These are phyloP conservation scores for Jamesozyma jinghongensis DNA, from an alignment of 805 yeast species.

Conservation along the genomic window DNA sequence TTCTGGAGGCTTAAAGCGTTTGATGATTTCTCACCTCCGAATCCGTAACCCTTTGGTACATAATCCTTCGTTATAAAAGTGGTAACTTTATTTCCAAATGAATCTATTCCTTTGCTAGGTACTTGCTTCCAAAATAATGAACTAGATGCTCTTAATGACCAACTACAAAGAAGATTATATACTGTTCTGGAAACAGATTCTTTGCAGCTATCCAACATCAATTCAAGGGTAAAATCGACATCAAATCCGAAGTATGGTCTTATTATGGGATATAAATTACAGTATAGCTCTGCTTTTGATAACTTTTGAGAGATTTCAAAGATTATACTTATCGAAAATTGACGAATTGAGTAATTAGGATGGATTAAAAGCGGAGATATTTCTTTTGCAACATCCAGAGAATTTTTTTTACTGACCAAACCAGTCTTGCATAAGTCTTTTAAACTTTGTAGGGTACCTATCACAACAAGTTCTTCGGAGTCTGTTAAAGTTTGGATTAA, in stretches of 20 bases:
- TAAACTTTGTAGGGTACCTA: slow-evolving; percentile 54
- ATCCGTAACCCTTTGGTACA: slow-evolving; percentile 23
- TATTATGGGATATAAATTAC: slow-evolving; percentile 74
- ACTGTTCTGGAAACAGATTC: slow-evolving; percentile 59
- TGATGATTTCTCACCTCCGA: slow-evolving; percentile 1
- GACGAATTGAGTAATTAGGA: slow-evolving; percentile 81
- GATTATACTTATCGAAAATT: slow-evolving; percentile 52
- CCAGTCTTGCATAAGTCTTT: slow-evolving; percentile 50
- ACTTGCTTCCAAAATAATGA: slow-evolving; percentile 74
- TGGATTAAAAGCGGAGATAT: slow-evolving; percentile 59
- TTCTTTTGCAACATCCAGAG: slow-evolving; percentile 47
- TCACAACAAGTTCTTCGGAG: slow-evolving; percentile 72
- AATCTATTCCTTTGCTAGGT: slow-evolving; percentile 31
- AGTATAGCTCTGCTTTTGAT: slow-evolving; percentile 69
- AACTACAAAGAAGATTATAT: slow-evolving; percentile 51
- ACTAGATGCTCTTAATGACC: slow-evolving; percentile 60
- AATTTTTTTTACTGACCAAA: slow-evolving; percentile 39
- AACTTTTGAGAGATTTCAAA: slow-evolving; percentile 53
- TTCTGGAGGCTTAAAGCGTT: slow-evolving; percentile 1
- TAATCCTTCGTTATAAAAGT: slow-evolving; percentile 24
- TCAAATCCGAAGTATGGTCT: slow-evolving; percentile 73
- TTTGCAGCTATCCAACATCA: slow-evolving; percentile 57
- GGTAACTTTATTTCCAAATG: slow-evolving; percentile 36
- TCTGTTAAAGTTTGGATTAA: slow-evolving; percentile 76
- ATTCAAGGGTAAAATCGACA: slow-evolving; percentile 57